Evolutionary conservation across 2,329 filamentous ascomycete genomes (phyloP).

Genomic region (Aspergillus luchuensis): DNA sequence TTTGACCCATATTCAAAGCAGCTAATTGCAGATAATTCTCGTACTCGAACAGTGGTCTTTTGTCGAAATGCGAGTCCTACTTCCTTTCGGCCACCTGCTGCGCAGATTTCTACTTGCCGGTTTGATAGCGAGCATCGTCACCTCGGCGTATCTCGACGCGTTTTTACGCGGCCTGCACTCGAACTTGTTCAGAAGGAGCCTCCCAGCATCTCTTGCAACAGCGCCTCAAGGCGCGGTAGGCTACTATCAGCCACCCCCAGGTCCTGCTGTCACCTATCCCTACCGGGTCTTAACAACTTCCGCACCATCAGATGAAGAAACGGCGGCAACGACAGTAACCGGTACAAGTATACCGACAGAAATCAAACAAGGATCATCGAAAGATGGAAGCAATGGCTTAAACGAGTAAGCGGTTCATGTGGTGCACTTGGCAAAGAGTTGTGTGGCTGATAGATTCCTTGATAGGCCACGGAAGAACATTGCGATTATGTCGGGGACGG

Average conservation of each 20-base stretch:
- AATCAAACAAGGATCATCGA: background rate
- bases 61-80: slow-evolving; percentile 15
- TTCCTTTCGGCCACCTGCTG: slow-evolving; percentile 1
- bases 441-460: background rate
- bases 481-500: slow-evolving; percentile 12
- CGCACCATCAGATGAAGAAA: background rate
- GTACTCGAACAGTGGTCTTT: background rate
- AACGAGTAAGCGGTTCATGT: background rate
- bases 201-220: slow-evolving; percentile 24
- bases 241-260: slow-evolving; percentile 22
- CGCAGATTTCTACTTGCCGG: slow-evolving; percentile 11
- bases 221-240: slow-evolving; percentile 25
- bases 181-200: slow-evolving; percentile 16
- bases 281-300: background rate
- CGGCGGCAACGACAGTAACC: background rate
- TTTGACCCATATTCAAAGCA: background rate
- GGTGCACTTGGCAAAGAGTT: background rate
- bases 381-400: background rate
- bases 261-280: slow-evolving; percentile 13
- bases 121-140: slow-evolving; percentile 15
- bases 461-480: slow-evolving; percentile 5
- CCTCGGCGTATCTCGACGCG: slow-evolving; percentile 15
- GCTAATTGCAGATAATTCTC: background rate
- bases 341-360: background rate
- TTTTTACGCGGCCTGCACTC: slow-evolving; percentile 7